Conservation (phyloP, 2,329 filamentous ascomycete species). For the Penicillium italicum region DNA sequence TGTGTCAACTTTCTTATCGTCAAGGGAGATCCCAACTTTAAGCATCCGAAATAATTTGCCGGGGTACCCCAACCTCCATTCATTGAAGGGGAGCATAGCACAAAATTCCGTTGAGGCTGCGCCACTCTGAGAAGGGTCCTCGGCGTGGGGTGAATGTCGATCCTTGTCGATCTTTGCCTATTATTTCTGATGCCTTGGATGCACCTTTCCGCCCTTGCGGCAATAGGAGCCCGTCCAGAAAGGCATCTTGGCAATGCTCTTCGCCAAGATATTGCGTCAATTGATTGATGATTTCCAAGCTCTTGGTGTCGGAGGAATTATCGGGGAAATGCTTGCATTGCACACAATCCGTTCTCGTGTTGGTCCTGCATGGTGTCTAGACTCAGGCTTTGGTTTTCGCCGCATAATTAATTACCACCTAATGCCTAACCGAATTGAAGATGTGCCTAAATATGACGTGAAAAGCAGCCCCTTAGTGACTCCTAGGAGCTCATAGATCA, state of each 20-base stretch:
- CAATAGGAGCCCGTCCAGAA: not conserved
- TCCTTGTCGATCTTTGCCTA: not conserved
- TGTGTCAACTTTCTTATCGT: constrained; percentile 5
- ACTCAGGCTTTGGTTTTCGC: not conserved
- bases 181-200: not conserved
- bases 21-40: constrained; percentile 4
- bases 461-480: not conserved
- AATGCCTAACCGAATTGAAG: not conserved
- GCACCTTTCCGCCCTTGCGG: not conserved
- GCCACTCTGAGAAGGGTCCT: not conserved
- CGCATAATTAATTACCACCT: not conserved
- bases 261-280: constrained; percentile 3
- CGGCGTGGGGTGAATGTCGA: constrained; percentile 5
- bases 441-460: not conserved
- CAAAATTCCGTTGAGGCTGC: not conserved
- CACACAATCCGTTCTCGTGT: not conserved
- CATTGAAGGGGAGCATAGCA: not conserved
- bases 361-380: not conserved
- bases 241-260: not conserved
- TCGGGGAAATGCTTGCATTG: not conserved
- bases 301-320: not conserved
- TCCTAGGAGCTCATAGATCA: not conserved
- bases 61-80: not conserved
- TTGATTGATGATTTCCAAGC: not conserved
- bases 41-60: not conserved